Evolutionary conservation across 495 filamentous ascomycete species (phyloP).

Genomic region (Geoglossum glabrum): DNA sequence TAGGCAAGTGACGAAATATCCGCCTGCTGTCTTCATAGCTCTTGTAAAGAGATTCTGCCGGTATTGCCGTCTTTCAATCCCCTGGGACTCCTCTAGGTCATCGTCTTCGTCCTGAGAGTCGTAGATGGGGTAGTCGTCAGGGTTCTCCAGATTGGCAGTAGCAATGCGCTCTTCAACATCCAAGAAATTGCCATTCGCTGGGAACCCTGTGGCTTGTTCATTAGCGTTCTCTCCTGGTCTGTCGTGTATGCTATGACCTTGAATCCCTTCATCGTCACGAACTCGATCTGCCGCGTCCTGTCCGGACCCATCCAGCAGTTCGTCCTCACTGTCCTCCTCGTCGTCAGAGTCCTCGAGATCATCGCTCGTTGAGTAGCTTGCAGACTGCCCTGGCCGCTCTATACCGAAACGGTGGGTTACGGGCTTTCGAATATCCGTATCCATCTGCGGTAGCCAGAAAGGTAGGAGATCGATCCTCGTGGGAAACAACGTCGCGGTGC

Average conservation of each 20-base stretch:
- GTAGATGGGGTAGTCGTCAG: constrained; percentile 65
- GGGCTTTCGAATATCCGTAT: constrained; percentile 90
- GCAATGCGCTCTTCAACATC: constrained; percentile 61
- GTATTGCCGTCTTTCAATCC: constrained; percentile 53
- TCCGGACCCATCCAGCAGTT: constrained; percentile 8
- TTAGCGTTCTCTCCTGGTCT: constrained; percentile 24
- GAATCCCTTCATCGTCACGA: constrained; percentile 16
- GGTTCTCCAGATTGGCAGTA: constrained; percentile 33
- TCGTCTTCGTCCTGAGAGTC: constrained; percentile 77
- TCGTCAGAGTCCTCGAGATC: constrained; percentile 45
- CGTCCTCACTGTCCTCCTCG: constrained; percentile 40
- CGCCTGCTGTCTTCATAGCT: constrained; percentile 21
- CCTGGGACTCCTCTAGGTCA: constrained; percentile 47
- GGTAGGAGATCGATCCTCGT: constrained; percentile 75
- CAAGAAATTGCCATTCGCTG: constrained; percentile 29
- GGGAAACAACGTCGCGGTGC: constrained; percentile 70
- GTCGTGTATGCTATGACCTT: constrained; percentile 24
- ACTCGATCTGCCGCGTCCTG: constrained; percentile 7
- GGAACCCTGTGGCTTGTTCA: constrained; percentile 15
- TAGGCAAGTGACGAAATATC: constrained; percentile 24
- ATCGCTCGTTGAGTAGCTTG: constrained; percentile 56
- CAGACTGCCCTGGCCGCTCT: constrained; percentile 50
- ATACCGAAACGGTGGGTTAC: constrained; percentile 74
- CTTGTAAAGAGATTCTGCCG: constrained; percentile 32
- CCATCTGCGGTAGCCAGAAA: constrained; percentile 98